A percentile compares a stretch with the other conserved stretches of the same genome.
Evolutionary conservation across 108 stramenopile genomes (phyloP).

Genomic region (Cyclotella cryptica): DNA sequence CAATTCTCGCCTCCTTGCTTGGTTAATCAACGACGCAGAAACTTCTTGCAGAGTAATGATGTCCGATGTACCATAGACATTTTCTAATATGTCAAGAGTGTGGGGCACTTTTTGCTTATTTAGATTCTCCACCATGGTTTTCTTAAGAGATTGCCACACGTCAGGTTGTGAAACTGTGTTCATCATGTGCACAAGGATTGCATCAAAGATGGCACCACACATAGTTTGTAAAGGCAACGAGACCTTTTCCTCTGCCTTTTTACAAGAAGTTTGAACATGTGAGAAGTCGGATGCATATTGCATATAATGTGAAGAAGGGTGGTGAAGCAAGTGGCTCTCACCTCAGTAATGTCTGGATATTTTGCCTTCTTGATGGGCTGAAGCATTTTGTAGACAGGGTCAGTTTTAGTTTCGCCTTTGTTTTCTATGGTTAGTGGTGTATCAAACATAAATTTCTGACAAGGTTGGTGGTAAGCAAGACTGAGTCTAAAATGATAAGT

Average conservation of each 20-base stretch:
- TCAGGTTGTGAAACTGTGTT: slow-evolving; percentile 74
- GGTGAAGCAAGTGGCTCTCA: neutral
- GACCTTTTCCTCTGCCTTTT: slow-evolving; percentile 77
- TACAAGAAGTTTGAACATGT: neutral
- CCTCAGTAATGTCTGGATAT: slow-evolving; percentile 89
- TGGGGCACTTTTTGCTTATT: slow-evolving; percentile 91
- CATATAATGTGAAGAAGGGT: neutral
- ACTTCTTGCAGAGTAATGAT: slow-evolving; percentile 95
- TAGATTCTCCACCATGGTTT: slow-evolving; percentile 86
- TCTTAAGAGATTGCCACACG: slow-evolving; percentile 88
- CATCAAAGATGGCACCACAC: slow-evolving; percentile 94
- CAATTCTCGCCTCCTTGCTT: slow-evolving; percentile 62
- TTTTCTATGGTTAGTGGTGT: slow-evolving; percentile 61
- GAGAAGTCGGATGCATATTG: neutral
- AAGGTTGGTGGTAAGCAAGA: neutral
- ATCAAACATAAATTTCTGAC: slow-evolving; percentile 87
- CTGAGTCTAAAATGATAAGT: neutral
- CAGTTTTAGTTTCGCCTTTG: slow-evolving; percentile 62
- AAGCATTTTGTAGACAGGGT: slow-evolving; percentile 82
- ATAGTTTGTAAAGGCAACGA: slow-evolving; percentile 90
- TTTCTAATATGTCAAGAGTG: slow-evolving; percentile 87
- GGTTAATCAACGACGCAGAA: slow-evolving; percentile 80
- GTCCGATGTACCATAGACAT: slow-evolving; percentile 81
- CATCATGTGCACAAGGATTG: slow-evolving; percentile 95
- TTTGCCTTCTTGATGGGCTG: slow-evolving; percentile 89